Evolutionary conservation across 208 protist genomes (phyloP).

Genomic region (Crithidia expoeki): DNA sequence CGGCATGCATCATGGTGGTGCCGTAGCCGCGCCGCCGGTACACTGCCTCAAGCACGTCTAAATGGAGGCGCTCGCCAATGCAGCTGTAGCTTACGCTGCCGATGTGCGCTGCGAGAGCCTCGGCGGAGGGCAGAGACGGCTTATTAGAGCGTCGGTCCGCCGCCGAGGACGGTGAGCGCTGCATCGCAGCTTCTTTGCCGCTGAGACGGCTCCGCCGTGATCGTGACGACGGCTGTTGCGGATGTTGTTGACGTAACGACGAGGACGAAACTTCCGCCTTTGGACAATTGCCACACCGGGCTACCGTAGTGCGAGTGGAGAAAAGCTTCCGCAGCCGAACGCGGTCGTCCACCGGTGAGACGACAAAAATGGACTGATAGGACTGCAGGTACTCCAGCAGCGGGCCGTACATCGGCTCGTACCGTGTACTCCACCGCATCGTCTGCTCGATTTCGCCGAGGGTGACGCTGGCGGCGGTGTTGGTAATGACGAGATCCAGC

Average conservation of each 20-base stretch:
- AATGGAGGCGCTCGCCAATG: constrained; percentile 48
- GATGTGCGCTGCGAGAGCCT: constrained; percentile 51
- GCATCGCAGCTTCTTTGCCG: not conserved
- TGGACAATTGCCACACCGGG: not conserved
- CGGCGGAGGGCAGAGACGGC: constrained; percentile 30
- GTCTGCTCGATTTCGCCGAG: constrained; percentile 47
- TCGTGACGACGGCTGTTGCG: not conserved
- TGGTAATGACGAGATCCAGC: constrained; percentile 64
- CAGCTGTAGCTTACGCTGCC: constrained; percentile 72
- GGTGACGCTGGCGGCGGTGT: constrained; percentile 45
- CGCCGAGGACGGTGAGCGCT: constrained; percentile 7
- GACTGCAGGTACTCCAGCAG: constrained; percentile 71
- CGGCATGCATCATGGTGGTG: constrained; percentile 42
- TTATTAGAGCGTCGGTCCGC: constrained; percentile 26
- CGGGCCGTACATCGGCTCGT: constrained; percentile 50
- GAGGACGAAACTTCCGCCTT: not conserved
- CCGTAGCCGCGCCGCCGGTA: constrained; percentile 69
- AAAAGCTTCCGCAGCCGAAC: constrained; percentile 53
- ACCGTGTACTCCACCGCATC: constrained; percentile 54
- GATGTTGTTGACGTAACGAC: too few relatives aligned
- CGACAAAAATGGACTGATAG: constrained; percentile 81
- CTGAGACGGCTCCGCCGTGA: constrained; percentile 16
- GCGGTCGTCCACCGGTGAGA: constrained; percentile 68
- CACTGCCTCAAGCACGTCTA: constrained; percentile 45
- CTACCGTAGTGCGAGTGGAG: constrained; percentile 21